Conservation (phyloP, 352 stramenopile species). For the Globisporangium acanthophoron region DNA sequence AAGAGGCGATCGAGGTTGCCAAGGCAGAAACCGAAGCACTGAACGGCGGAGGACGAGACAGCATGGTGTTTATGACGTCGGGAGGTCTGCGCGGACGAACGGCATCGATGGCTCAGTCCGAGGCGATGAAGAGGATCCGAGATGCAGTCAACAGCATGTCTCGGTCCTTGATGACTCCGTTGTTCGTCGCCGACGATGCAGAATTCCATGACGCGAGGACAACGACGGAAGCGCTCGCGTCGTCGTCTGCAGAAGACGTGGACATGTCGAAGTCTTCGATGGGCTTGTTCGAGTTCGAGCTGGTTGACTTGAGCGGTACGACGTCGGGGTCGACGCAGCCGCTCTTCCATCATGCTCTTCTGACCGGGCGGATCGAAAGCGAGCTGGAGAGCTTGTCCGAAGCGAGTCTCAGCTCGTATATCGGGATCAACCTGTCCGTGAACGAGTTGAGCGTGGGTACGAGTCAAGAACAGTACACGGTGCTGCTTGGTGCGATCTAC, state of each 20-base stretch:
- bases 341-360: conserved; percentile 79
- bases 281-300: conserved; percentile 79
- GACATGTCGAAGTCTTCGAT: conserved; percentile 58
- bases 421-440: conserved; percentile 57
- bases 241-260: conserved; percentile 16
- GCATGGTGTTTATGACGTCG: conserved; percentile 44
- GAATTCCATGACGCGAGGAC: conserved; percentile 80
- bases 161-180: conserved; percentile 62
- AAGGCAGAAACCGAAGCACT: conserved; percentile 54
- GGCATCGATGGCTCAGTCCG: conserved; percentile 15
- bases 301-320: conserved; percentile 73
- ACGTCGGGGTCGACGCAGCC: conserved; percentile 47
- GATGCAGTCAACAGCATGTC: conserved; percentile 66
- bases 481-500: conserved; percentile 75
- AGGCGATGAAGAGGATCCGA: conserved; percentile 55
- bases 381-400: conserved; percentile 67
- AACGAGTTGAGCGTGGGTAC: conserved; percentile 77
- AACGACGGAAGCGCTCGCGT: conserved; percentile 26
- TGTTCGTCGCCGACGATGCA: conserved; percentile 78
- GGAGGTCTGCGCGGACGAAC: conserved; percentile 15
- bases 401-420: conserved; percentile 52
- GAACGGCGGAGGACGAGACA: conserved; percentile 41
- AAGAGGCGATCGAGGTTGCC: conserved; percentile 60
- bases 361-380: conserved; percentile 69
- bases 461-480: conserved; percentile 57